Conservation (phyloP, 352 stramenopile genomes). For the Phytophthora hibernalis region DNA sequence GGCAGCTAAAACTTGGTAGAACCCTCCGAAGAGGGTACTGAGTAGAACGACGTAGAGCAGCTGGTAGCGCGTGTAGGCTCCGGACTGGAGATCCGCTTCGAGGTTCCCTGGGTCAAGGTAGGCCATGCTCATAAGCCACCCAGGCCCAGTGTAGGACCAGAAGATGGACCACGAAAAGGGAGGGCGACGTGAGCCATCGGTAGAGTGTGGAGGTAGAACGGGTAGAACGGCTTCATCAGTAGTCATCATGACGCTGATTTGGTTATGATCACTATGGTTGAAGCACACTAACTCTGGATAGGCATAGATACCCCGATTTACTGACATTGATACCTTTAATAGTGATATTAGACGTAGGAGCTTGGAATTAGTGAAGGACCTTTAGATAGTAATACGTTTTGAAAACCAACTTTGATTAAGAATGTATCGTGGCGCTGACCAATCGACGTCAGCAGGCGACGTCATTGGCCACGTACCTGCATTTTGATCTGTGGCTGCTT, state of each 20-base stretch:
- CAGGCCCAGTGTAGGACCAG: slow-evolving; percentile 62
- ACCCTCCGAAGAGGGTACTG: slow-evolving; percentile 81
- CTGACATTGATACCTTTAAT: neutral
- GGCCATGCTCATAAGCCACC: slow-evolving; percentile 83
- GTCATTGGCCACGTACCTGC: neutral
- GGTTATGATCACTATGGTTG: slow-evolving; percentile 5
- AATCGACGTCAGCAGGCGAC: neutral
- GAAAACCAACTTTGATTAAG: neutral
- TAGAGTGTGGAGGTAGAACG: neutral
- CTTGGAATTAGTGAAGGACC: neutral
- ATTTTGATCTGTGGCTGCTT: neutral
- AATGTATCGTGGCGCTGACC: neutral
- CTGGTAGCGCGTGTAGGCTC: slow-evolving; percentile 82
- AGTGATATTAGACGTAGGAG: neutral
- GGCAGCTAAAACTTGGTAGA: slow-evolving; percentile 90
- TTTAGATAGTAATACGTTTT: neutral
- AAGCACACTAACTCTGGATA: neutral
- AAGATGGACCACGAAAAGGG: slow-evolving; percentile 65
- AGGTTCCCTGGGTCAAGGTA: slow-evolving; percentile 95
- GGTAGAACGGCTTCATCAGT: neutral
- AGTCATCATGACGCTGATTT: slow-evolving; percentile 12
- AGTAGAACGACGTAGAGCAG: slow-evolving; percentile 90
- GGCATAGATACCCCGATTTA: neutral
- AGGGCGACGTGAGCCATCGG: slow-evolving; percentile 1
- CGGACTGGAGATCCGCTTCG: slow-evolving; percentile 92